phyloP scores from a whole-genome alignment of 23 red algal genomes.

The Cyanidioschyzon merolae region DNA sequence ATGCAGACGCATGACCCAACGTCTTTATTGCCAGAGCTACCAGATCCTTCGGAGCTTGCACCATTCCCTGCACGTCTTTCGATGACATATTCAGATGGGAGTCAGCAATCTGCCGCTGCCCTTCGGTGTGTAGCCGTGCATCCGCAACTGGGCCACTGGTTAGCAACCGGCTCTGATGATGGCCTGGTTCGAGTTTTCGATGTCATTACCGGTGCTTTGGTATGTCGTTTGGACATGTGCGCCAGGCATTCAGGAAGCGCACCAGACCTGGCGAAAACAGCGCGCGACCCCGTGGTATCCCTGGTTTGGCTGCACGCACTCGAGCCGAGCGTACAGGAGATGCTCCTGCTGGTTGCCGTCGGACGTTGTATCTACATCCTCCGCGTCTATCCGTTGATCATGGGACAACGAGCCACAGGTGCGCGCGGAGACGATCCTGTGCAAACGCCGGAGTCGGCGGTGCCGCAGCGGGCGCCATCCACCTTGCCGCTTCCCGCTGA shows the following conservation, averaged over 20 bases:
- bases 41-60: slow-evolving; percentile 46
- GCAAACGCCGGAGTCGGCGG: background rate
- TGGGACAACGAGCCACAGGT: background rate
- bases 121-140: slow-evolving; percentile 57
- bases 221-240: background rate
- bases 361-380: slow-evolving; percentile 19
- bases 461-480: background rate
- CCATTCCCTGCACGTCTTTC: slow-evolving; percentile 60
- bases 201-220: slow-evolving; percentile 33
- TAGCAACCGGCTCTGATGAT: slow-evolving; percentile 54
- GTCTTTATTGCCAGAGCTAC: slow-evolving; percentile 57
- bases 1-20: slow-evolving; percentile 36
- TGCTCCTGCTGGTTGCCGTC: slow-evolving; percentile 41
- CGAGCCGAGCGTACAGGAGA: background rate
- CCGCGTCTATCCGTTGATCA: slow-evolving; percentile 22
- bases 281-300: background rate
- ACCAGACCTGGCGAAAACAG: background rate
- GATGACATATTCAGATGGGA: slow-evolving; percentile 27
- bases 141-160: slow-evolving; percentile 37
- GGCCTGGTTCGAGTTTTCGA: slow-evolving; percentile 58
- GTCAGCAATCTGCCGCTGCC: background rate
- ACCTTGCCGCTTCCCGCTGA: background rate
- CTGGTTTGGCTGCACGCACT: slow-evolving; percentile 34
- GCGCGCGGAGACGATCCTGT: slow-evolving; percentile 10
- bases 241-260: background rate